phyloP scores from a whole-genome alignment of 1,139 yeast species.

The Arxiozyma telluris region DNA sequence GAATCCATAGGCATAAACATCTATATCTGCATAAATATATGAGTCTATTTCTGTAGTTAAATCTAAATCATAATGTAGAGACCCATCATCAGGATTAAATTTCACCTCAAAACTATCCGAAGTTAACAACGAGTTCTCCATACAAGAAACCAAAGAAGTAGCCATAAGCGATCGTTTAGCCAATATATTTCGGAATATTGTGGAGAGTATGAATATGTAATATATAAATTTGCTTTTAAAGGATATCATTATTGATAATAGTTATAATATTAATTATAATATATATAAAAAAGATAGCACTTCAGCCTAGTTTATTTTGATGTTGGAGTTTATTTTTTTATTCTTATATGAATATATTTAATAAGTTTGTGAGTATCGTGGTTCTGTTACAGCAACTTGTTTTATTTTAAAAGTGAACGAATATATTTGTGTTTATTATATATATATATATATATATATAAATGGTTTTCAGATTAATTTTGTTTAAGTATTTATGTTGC shows the following conservation, averaged over 20 bases:
- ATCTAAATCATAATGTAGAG: conserved; percentile 54
- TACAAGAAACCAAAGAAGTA: conserved; percentile 65
- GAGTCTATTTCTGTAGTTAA: conserved; percentile 53
- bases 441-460: no score
- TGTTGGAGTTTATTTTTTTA: neutral
- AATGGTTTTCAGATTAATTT: neutral
- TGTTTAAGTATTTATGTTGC: neutral
- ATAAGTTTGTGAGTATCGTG: neutral
- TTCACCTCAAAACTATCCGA: conserved; percentile 60
- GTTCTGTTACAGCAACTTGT: neutral
- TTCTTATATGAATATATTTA: no score
- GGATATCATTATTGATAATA: neutral
- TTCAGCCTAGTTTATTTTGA: no score
- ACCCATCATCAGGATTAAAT: conserved; percentile 57
- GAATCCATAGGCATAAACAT: conserved; percentile 73
- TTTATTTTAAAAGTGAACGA: neutral
- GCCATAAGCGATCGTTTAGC: conserved; percentile 32
- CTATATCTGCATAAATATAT: conserved; percentile 49
- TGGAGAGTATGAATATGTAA: no score
- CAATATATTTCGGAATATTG: neutral
- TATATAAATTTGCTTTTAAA: no score
- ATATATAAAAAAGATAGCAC: no score
- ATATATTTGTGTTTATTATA: no score
- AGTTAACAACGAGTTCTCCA: conserved; percentile 55
- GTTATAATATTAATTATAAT: no score